Evolutionary conservation across 2,329 filamentous ascomycete species (phyloP).

Genomic region (Exserohilum rostratum): DNA sequence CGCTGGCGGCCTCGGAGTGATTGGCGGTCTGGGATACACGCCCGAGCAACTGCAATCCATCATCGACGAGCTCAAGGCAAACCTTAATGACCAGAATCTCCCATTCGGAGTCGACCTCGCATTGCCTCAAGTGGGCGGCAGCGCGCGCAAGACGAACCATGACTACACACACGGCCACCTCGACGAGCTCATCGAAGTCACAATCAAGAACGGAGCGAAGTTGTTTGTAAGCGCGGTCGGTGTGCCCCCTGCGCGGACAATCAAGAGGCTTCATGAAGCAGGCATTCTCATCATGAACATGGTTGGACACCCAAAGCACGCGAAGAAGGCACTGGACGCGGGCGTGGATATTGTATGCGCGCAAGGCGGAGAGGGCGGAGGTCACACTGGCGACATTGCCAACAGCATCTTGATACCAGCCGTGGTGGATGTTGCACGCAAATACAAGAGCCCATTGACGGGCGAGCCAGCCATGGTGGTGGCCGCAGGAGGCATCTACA

Average conservation of each 20-base stretch:
- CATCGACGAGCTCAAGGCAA: slow-evolving; percentile 82
- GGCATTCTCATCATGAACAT: slow-evolving; percentile 95
- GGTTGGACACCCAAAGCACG: slow-evolving; percentile 92
- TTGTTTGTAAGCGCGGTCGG: slow-evolving; percentile 90
- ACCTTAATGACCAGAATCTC: slow-evolving; percentile 68
- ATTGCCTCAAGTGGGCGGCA: slow-evolving; percentile 84
- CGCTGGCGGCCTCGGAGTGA: slow-evolving; percentile 76
- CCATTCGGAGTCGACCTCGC: slow-evolving; percentile 93
- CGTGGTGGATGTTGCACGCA: slow-evolving; percentile 80
- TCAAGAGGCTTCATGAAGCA: slow-evolving; percentile 77
- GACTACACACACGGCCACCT: slow-evolving; percentile 92
- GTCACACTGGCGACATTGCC: slow-evolving; percentile 87
- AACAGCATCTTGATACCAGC: slow-evolving; percentile 86
- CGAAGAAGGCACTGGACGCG: slow-evolving; percentile 81
- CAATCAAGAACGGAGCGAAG: slow-evolving; percentile 80
- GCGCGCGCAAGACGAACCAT: slow-evolving; percentile 88
- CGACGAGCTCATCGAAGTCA: slow-evolving; percentile 85
- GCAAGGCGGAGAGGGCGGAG: slow-evolving; percentile 91
- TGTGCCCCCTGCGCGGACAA: slow-evolving; percentile 75
- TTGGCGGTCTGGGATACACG: slow-evolving; percentile 55
- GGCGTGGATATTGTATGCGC: slow-evolving; percentile 92
- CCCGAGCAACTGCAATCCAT: slow-evolving; percentile 77
- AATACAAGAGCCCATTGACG: slow-evolving; percentile 73
- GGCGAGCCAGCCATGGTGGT: slow-evolving; percentile 78
- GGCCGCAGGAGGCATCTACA: slow-evolving; percentile 85